These are phyloP conservation scores for Fragaria iinumae DNA, from an alignment of 306 rosid genomes.

Conservation along the genomic window DNA sequence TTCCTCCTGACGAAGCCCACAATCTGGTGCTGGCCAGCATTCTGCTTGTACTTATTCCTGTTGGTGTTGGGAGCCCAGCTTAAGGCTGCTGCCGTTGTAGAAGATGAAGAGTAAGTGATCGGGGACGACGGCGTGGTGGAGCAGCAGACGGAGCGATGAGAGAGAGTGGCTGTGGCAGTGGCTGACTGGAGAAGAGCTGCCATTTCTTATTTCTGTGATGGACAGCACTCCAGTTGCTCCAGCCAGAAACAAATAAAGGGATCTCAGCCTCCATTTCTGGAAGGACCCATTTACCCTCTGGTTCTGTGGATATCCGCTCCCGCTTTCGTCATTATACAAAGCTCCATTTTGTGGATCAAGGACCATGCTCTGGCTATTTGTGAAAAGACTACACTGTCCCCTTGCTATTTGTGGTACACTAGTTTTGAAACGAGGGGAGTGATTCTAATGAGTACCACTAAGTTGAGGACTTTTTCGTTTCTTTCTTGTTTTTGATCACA, in stretches of 20 bases:
- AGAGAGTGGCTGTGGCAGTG: conserved; percentile 32
- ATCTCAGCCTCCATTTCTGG: neutral
- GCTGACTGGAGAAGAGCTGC: conserved; percentile 54
- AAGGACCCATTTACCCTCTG: conserved; percentile 27
- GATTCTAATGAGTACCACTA: no score
- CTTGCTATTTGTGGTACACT: neutral
- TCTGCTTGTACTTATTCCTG: neutral
- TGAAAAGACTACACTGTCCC: conserved; percentile 24
- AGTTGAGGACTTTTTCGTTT: no score
- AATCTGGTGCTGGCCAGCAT: conserved; percentile 7
- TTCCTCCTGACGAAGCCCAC: conserved; percentile 24
- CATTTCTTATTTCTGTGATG: conserved; percentile 22
- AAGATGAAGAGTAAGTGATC: conserved; percentile 15
- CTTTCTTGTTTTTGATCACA: fast-evolving
- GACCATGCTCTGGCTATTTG: no score
- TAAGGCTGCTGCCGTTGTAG: conserved; percentile 12
- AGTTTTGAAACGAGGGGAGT: no score
- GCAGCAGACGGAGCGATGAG: conserved; percentile 36
- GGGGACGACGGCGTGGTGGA: conserved; percentile 29
- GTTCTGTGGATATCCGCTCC: neutral
- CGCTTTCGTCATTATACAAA: conserved; percentile 11
- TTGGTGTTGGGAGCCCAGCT: neutral
- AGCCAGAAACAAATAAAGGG: neutral
- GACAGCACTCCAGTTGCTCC: conserved; percentile 9
- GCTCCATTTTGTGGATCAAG: neutral